Evolutionary conservation across 108 stramenopile species (phyloP).

Genomic region (Discostella pseudostelligera): DNA sequence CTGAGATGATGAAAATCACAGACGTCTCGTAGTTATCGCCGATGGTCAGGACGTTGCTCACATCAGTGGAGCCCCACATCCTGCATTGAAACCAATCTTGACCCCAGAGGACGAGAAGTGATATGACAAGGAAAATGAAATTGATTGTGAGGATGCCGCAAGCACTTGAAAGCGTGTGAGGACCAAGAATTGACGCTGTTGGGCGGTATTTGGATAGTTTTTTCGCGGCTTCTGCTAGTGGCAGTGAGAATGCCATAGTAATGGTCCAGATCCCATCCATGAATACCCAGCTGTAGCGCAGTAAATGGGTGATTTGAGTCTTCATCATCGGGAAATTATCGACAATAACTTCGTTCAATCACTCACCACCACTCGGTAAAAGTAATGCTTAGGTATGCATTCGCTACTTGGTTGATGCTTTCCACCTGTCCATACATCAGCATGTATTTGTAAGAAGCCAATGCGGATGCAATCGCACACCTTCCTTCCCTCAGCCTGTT

Average conservation of each 20-base stretch:
- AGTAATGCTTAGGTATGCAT: conserved; percentile 52
- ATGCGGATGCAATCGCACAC: conserved; percentile 62
- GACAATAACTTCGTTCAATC: not conserved
- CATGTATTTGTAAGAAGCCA: conserved; percentile 62
- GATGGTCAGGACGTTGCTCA: conserved; percentile 38
- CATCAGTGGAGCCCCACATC: conserved; percentile 54
- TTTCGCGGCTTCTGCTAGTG: conserved; percentile 49
- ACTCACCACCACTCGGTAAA: conserved; percentile 68
- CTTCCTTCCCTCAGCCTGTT: conserved; percentile 55
- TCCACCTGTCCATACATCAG: conserved; percentile 81
- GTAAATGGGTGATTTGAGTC: not conserved
- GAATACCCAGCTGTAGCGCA: conserved; percentile 21
- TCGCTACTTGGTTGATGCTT: conserved; percentile 53
- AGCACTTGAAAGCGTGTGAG: conserved; percentile 47
- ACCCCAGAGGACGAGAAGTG: conserved; percentile 35
- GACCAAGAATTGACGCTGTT: conserved; percentile 66
- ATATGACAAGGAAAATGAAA: conserved; percentile 48
- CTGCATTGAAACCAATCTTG: conserved; percentile 72
- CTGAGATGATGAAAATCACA: conserved; percentile 59
- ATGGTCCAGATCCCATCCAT: conserved; percentile 63
- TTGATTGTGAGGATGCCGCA: conserved; percentile 57
- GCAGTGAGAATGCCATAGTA: conserved; percentile 61
- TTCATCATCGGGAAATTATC: not conserved
- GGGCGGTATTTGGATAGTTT: conserved; percentile 53
- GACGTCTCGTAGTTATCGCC: conserved; percentile 53